These are phyloP conservation scores for Euptelea pleiosperma DNA, from an alignment of 164 flowering plant species.

Conservation along the genomic window DNA sequence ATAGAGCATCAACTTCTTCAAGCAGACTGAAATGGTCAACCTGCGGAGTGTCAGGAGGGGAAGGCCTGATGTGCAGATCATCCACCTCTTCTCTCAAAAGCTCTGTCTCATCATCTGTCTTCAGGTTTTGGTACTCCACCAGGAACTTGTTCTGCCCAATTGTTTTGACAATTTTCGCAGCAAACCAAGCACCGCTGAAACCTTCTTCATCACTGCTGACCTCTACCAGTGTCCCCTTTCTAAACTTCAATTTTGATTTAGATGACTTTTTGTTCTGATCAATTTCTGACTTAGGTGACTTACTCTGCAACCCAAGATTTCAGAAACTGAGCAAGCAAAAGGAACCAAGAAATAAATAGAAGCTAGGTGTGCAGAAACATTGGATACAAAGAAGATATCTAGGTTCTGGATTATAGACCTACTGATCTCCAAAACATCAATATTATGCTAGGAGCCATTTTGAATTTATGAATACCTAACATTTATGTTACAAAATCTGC, in stretches of 20 bases:
- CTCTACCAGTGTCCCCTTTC: constrained; percentile 53
- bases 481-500: too few relatives aligned
- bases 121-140: constrained; percentile 56
- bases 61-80: constrained; percentile 52
- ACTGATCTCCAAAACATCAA: not conserved
- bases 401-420: not conserved
- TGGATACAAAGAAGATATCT: too few relatives aligned
- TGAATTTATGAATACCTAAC: too few relatives aligned
- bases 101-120: constrained; percentile 54
- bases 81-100: constrained; percentile 58
- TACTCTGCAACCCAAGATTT: constrained; percentile 5
- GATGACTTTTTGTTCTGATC: constrained; percentile 7
- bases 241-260: constrained; percentile 17
- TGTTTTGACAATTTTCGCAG: constrained; percentile 47
- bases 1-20: constrained; percentile 78
- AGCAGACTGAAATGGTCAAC: constrained; percentile 29
- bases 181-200: constrained; percentile 69
- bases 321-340: constrained; percentile 1
- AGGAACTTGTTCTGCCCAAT: constrained; percentile 36
- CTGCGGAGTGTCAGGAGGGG: constrained; percentile 42
- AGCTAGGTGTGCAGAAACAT: too few relatives aligned
- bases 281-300: not conserved
- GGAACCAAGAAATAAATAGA: not conserved
- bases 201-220: constrained; percentile 89
- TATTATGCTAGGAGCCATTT: too few relatives aligned